Base-by-base conservation (phyloP, 768 basidiomycete species). In the Mycena leptocephala region DNA sequence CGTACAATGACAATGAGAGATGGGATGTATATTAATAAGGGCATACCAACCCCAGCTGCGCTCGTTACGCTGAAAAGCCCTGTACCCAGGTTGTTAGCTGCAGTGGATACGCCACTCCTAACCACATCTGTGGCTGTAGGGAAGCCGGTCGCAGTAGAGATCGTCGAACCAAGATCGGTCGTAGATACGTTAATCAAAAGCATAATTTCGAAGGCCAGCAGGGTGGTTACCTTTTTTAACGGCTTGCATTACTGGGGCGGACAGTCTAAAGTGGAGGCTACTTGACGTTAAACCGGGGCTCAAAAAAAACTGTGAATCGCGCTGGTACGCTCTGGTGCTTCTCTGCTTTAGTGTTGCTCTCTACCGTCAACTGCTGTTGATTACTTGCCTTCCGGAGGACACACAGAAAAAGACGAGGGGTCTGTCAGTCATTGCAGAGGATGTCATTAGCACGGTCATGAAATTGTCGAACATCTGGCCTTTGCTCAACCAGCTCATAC, bases 211-310 rank as follows among this genome's bases (percentile, higher is more conserved):
- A 39, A 62, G 33, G 37, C 43, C 5, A 72, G 56, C 26, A 46
- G 46, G 3, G 33, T 32, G 39, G 18, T 76, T 9, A 77, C 69
- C 39, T 76, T 30, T 26, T 71, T 71, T 20, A 71, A 61, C 22
- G 46, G 51, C 0, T 84, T 83, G 0, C 84, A 85, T 48, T 84
- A 82, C 59, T 84, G 83, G 81, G 82, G 82, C 41, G 83, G 82
- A 0, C 83, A 85, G 65, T 74, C 83, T 0, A 74, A 81, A 35
- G 28, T 32, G 0, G 75, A 79, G 26, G 81, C 81, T 0, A 35
- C 58, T 66, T 3, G 43, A 72, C 1, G 43, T 85, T 1, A 79
- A 48, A 4, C 76, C 68, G 2, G 32, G 35, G 0, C 41, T 83
- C 16, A 81, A 82, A 41, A 79, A 77, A 35, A 81, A 83, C 41